phyloP scores from a whole-genome alignment of 371 early-diverging fungal species.

The Nematocida ironsii region DNA sequence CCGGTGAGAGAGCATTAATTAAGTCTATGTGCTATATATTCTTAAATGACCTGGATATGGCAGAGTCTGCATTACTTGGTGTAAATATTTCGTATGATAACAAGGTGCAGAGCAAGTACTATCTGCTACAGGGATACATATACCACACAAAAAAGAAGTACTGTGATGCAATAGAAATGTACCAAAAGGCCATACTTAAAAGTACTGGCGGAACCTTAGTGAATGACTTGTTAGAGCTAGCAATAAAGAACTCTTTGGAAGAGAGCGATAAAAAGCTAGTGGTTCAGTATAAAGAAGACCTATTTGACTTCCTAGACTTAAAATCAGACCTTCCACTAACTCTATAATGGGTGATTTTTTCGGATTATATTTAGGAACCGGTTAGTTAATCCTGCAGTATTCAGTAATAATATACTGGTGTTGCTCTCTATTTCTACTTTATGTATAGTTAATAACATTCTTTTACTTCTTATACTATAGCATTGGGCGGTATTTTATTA shows the following conservation, averaged over 20 bases:
- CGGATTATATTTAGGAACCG: neutral
- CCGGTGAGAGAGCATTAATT: conserved; percentile 29
- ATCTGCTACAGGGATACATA: conserved; percentile 41
- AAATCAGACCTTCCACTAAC: conserved; percentile 27
- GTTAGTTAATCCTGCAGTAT: too few relatives aligned
- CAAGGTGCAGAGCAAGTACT: conserved; percentile 45
- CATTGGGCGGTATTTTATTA: neutral
- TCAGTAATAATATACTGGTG: too few relatives aligned
- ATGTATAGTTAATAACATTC: too few relatives aligned
- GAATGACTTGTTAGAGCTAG: conserved; percentile 55
- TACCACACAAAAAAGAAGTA: conserved; percentile 31
- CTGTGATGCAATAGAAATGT: conserved; percentile 53
- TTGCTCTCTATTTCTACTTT: too few relatives aligned
- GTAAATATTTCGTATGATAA: conserved; percentile 14
- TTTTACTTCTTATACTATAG: conserved; percentile 2
- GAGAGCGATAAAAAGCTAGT: conserved; percentile 7
- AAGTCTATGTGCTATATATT: conserved; percentile 45
- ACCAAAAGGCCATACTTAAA: conserved; percentile 51
- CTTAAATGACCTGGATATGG: neutral
- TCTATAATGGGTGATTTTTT: neutral
- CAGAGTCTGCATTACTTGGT: conserved; percentile 6
- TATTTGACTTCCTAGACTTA: conserved; percentile 56
- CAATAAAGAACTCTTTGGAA: conserved; percentile 57
- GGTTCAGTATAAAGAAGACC: conserved; percentile 45
- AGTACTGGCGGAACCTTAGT: conserved; percentile 17